A percentile compares a stretch with the other conserved stretches of the same genome.
These are phyloP conservation scores for Plantago lanceolata DNA, from an alignment of 305 asterid genomes.

Conservation along the genomic window DNA sequence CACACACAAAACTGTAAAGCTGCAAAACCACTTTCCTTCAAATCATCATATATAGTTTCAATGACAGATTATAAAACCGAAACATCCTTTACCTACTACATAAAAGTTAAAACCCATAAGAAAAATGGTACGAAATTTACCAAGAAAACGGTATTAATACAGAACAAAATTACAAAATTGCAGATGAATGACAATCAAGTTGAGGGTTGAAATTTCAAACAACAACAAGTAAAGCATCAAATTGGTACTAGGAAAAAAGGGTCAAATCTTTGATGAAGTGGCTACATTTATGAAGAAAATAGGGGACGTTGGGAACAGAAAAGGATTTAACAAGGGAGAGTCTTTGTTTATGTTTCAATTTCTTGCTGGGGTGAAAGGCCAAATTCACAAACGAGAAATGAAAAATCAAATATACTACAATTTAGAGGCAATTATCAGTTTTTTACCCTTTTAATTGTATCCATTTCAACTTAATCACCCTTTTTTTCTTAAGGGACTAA, in stretches of 20 bases:
- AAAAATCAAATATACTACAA: no score
- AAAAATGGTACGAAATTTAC: neutral
- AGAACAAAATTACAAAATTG: neutral
- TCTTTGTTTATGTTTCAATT: no score
- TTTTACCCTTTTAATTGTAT: no score
- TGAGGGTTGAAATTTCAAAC: neutral
- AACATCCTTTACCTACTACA: neutral
- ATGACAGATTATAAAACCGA: neutral
- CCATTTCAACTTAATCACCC: no score
- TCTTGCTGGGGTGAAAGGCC: no score
- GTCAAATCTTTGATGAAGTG: neutral
- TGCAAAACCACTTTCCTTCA: constrained; percentile 8
- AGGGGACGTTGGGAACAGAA: neutral
- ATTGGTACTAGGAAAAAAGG: neutral
- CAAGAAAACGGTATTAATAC: neutral
- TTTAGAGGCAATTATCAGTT: no score
- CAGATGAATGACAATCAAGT: neutral
- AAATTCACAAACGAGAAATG: neutral
- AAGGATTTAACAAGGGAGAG: no score
- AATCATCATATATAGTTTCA: constrained; percentile 33
- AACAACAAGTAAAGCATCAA: neutral
- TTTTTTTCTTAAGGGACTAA: no score
- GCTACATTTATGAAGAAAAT: neutral
- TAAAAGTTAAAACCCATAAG: neutral
- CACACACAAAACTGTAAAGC: constrained; percentile 14